These are phyloP conservation scores for Barbarea vulgaris DNA, from an alignment of 345 rosid species.

Conservation along the genomic window DNA sequence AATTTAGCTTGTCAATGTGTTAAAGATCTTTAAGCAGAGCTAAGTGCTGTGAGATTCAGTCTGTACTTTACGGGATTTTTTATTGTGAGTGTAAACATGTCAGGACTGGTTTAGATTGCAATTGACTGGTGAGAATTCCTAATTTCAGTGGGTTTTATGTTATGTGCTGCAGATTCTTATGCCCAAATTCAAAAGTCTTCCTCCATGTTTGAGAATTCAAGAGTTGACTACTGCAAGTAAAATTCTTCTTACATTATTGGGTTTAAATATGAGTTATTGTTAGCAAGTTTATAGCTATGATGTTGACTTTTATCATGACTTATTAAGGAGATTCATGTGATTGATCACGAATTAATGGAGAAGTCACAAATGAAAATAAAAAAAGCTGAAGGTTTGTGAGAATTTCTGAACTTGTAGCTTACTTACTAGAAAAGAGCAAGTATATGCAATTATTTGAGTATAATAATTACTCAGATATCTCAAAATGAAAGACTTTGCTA, in stretches of 20 bases:
- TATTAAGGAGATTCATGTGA: too few species aligned
- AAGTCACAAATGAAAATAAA: too few species aligned
- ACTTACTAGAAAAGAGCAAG: too few species aligned
- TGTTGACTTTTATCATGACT: too few species aligned
- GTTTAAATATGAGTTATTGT: not conserved
- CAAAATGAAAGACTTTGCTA: too few species aligned
- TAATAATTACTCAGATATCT: too few species aligned
- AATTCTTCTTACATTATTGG: not conserved
- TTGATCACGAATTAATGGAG: too few species aligned
- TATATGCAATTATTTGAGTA: too few species aligned
- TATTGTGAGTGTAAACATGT: too few species aligned
- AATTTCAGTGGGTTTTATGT: not conserved
- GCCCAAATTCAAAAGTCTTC: conserved; percentile 75
- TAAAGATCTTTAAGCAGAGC: not conserved
- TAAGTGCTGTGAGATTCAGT: not conserved
- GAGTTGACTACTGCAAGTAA: conserved; percentile 87
- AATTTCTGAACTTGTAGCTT: too few species aligned
- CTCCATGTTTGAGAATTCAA: conserved; percentile 81
- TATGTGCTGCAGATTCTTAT: conserved; percentile 65
- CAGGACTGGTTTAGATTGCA: not conserved
- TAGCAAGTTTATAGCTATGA: too few species aligned
- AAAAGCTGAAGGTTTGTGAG: too few species aligned
- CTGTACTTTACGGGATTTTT: not conserved
- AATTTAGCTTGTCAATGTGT: conserved; percentile 11
- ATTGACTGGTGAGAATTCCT: not conserved